Percentiles rank a stretch among this genome's conserved stretches.
These are phyloP conservation scores for Fusarium drepaniforme DNA, from an alignment of 2,329 filamentous ascomycete genomes.

Conservation along the genomic window DNA sequence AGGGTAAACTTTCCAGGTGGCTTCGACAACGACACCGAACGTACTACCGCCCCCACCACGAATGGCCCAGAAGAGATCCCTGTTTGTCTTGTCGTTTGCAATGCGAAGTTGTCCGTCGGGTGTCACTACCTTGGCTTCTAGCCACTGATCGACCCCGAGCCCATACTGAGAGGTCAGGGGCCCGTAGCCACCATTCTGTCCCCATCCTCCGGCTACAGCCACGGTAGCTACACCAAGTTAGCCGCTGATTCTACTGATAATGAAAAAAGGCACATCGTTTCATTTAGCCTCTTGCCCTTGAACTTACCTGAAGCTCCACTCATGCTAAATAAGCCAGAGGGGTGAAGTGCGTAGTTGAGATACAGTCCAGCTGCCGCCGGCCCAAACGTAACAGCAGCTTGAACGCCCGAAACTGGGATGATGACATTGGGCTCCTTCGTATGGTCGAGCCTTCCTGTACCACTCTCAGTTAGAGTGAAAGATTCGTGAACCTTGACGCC, in stretches of 20 bases:
- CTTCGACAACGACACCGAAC: neutral
- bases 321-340: neutral
- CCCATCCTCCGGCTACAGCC: neutral
- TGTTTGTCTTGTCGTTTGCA: neutral
- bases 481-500: neutral
- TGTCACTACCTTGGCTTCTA: neutral
- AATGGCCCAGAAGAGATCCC: neutral
- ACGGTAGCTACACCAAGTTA: neutral
- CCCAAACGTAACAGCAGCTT: neutral
- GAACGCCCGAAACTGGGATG: neutral
- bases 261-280: neutral
- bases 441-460: neutral
- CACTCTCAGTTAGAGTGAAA: neutral
- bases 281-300: neutral
- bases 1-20: neutral
- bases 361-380: neutral
- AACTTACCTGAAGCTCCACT: neutral
- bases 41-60: neutral
- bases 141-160: neutral
- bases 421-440: neutral
- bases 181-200: neutral
- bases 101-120: neutral
- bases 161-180: neutral
- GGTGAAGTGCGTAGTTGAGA: neutral
- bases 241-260: neutral